Evolutionary conservation across 208 protist genomes (phyloP).

Genomic region (Crithidia bombi): DNA sequence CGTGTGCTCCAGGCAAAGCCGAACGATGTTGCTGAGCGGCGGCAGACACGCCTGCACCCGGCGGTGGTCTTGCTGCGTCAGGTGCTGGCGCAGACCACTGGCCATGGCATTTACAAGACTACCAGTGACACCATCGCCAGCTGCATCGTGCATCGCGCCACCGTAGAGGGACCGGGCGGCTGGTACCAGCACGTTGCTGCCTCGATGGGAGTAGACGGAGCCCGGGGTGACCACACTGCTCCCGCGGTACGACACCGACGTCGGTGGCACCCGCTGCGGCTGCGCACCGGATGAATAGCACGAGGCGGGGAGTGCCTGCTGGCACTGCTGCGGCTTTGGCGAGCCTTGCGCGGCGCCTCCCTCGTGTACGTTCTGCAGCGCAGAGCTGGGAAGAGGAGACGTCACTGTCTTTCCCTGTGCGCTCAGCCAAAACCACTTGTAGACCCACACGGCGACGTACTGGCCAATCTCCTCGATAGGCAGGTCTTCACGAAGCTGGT

Average conservation of each 20-base stretch:
- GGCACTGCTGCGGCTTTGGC: slow-evolving; percentile 12
- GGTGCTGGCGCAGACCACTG: slow-evolving; percentile 30
- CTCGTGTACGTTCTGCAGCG: background rate
- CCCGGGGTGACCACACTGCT: slow-evolving; percentile 23
- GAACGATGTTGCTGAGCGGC: slow-evolving; percentile 59
- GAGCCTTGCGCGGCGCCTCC: background rate
- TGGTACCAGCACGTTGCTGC: slow-evolving; percentile 26
- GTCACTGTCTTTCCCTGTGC: slow-evolving; percentile 29
- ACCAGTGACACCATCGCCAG: slow-evolving; percentile 4
- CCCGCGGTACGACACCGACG: slow-evolving; percentile 27
- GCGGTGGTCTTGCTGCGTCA: slow-evolving; percentile 28
- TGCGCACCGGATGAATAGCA: slow-evolving; percentile 6
- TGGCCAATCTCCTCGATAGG: slow-evolving; percentile 66
- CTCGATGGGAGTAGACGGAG: slow-evolving; percentile 29
- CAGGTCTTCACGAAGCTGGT: slow-evolving; percentile 50
- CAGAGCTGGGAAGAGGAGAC: slow-evolving; percentile 7
- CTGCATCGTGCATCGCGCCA: background rate
- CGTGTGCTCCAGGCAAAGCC: slow-evolving; percentile 55
- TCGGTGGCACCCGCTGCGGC: slow-evolving; percentile 8
- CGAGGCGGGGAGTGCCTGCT: background rate
- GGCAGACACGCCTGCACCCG: slow-evolving; percentile 38
- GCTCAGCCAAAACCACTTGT: slow-evolving; percentile 41
- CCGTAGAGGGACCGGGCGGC: slow-evolving; percentile 26
- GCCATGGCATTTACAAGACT: background rate
- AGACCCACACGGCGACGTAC: slow-evolving; percentile 49